Evolutionary conservation across 2,329 filamentous ascomycete genomes (phyloP).

Genomic region (Ploettnerulaceae sp.): DNA sequence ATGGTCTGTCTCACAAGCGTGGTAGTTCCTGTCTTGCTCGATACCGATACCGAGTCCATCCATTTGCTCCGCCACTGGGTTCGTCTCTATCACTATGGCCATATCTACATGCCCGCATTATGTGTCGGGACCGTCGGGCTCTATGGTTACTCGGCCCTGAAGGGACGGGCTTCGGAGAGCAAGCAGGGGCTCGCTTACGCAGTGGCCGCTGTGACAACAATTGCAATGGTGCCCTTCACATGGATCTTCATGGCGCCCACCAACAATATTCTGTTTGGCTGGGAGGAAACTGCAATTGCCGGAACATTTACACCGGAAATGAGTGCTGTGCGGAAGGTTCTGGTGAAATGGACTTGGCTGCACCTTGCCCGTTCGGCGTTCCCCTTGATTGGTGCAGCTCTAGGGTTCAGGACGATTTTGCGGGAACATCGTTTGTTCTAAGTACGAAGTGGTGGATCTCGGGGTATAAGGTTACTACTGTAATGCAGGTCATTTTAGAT

Average conservation of each 20-base stretch:
- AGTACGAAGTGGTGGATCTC: too few relatives aligned
- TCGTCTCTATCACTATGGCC: constrained; percentile 35
- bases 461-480: too few relatives aligned
- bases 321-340: constrained; percentile 17
- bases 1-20: constrained; percentile 31
- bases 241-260: constrained; percentile 36
- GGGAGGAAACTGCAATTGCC: constrained; percentile 18
- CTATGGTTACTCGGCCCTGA: constrained; percentile 25
- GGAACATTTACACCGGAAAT: constrained; percentile 4
- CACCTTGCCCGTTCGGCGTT: constrained; percentile 27
- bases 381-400: constrained; percentile 21
- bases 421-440: too few relatives aligned
- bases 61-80: constrained; percentile 34
- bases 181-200: not conserved
- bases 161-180: not conserved
- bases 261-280: constrained; percentile 32
- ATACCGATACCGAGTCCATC: constrained; percentile 26
- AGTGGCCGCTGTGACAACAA: constrained; percentile 21
- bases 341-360: constrained; percentile 30
- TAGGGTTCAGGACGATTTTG: constrained; percentile 9
- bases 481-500: too few relatives aligned
- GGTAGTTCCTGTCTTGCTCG: constrained; percentile 33
- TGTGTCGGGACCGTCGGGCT: constrained; percentile 28
- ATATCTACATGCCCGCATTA: constrained; percentile 31
- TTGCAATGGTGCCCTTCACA: constrained; percentile 37